A percentile compares a stretch with the other conserved stretches of the same genome.
Conservation (phyloP, 192 early-diverging fungal genomes). For the Backusella mclennaniae region DNA sequence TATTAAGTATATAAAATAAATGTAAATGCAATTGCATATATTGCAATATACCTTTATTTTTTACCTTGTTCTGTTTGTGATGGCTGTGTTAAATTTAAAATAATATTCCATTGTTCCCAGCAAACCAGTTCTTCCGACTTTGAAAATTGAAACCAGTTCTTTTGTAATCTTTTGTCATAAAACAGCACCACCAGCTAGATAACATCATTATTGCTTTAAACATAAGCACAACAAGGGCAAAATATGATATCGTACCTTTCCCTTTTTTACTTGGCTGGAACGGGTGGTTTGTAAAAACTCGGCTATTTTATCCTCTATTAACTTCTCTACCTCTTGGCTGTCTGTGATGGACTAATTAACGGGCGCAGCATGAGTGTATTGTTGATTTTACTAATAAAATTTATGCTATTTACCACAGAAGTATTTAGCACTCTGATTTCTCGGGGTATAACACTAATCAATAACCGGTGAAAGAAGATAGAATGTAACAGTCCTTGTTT, state of each 20-base stretch:
- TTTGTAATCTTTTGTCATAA: constrained; percentile 58
- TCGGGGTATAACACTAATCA: constrained; percentile 51
- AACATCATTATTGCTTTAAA: background rate
- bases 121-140: constrained; percentile 56
- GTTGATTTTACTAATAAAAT: background rate
- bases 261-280: constrained; percentile 39
- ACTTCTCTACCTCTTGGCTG: constrained; percentile 47
- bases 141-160: constrained; percentile 54
- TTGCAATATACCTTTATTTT: background rate
- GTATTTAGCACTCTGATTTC: constrained; percentile 54
- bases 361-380: background rate
- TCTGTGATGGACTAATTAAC: constrained; percentile 49
- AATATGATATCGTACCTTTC: constrained; percentile 37
- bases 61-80: constrained; percentile 48
- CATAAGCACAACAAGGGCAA: background rate
- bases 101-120: constrained; percentile 65
- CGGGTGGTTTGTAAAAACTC: constrained; percentile 44
- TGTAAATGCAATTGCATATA: background rate
- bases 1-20: constrained; percentile 25
- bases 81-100: constrained; percentile 44
- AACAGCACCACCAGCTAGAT: constrained; percentile 60
- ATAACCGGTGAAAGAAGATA: constrained; percentile 60
- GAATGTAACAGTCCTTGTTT: constrained; percentile 51
- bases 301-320: constrained; percentile 49
- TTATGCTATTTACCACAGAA: constrained; percentile 43